phyloP scores from a whole-genome alignment of 768 basidiomycete genomes.

The Tubosaeta sp. region DNA sequence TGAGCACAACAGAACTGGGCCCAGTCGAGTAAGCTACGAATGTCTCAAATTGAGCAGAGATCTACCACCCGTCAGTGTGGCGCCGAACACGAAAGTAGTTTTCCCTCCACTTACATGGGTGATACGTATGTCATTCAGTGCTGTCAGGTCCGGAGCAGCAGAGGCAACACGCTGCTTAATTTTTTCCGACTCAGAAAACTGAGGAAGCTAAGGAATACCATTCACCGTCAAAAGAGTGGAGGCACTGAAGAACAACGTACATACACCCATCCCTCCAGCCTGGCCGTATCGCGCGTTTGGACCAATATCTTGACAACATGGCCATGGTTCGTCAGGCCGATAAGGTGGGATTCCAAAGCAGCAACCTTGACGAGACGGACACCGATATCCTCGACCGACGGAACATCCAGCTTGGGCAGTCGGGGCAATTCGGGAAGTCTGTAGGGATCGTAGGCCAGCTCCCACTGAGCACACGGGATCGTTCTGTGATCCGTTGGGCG shows the following conservation, averaged over 20 bases:
- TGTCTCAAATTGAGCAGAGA: conserved; percentile 79
- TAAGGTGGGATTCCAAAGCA: conserved; percentile 63
- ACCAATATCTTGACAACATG: conserved; percentile 68
- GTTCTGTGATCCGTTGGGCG: conserved; percentile 32
- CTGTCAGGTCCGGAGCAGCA: conserved; percentile 31
- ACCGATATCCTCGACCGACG: conserved; percentile 23
- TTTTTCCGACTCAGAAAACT: conserved; percentile 61
- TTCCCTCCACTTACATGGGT: conserved; percentile 63
- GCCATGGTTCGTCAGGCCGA: conserved; percentile 78
- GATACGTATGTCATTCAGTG: conserved; percentile 53
- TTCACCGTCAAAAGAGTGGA: neutral
- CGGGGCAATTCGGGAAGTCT: conserved; percentile 56
- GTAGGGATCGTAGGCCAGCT: conserved; percentile 48
- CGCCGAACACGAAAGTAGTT: neutral
- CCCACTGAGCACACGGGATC: conserved; percentile 64
- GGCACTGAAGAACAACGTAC: conserved; percentile 38
- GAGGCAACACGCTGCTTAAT: conserved; percentile 47
- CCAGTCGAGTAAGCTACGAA: conserved; percentile 83
- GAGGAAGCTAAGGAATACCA: conserved; percentile 51
- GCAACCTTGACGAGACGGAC: conserved; percentile 74
- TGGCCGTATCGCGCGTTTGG: conserved; percentile 35
- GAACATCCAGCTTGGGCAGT: conserved; percentile 47
- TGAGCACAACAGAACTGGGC: conserved; percentile 64
- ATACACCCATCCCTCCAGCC: conserved; percentile 62
- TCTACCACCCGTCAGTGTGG: conserved; percentile 36